Evolutionary conservation across 768 basidiomycete genomes (phyloP), one percentile per base, ranked within the genome.

Genomic region (Melanogaster broomeanus): DNA sequence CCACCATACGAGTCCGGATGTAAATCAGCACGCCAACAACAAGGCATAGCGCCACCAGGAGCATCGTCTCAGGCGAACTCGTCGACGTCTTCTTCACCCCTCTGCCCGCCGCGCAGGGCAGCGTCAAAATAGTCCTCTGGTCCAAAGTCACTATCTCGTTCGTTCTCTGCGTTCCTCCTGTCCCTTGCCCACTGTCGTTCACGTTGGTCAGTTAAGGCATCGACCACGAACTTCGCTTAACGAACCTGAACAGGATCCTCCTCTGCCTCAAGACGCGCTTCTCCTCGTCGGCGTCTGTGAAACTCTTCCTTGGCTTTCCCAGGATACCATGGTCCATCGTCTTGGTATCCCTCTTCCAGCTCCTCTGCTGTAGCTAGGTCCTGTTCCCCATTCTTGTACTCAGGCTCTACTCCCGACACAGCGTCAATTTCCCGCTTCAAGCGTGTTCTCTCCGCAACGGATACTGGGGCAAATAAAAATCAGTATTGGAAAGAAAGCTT

Each of bases 51-150:
- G 82, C 67, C 4, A 94, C 78, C 38, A 95, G 77, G 34, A 93
- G 66, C 72, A 91, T 79, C 22, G 89, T 95, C 74, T 95, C 93
- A 28, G n/a, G 72, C 73, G 50, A 91, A 84, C 58, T 92, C 90
- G 53, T 91, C 83, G 15, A 65, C 68, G 1, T 81, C 82, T n/a
- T 77, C 82, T 18, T 87, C 84, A 15, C 82, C 84, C 13, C 83
- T 78, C 44, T 79, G 71, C 4, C 80, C 77, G 13, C 81, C 81
- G 21, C 85, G 79, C 56, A 83, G 52, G 5, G 82, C 79, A 3
- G 76, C 87, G 25, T 91, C 89, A 58, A 85, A 87, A 67, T 91
- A 90, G 61, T 92, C 91, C 42, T 94, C 92, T 0, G 89, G 85
- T 8, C 85, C 86, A 56, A 84, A 84, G 51, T 92, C 90, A 44